Base-by-base conservation (phyloP, 2,329 filamentous ascomycete species). In the Tolypocladium inflatum region DNA sequence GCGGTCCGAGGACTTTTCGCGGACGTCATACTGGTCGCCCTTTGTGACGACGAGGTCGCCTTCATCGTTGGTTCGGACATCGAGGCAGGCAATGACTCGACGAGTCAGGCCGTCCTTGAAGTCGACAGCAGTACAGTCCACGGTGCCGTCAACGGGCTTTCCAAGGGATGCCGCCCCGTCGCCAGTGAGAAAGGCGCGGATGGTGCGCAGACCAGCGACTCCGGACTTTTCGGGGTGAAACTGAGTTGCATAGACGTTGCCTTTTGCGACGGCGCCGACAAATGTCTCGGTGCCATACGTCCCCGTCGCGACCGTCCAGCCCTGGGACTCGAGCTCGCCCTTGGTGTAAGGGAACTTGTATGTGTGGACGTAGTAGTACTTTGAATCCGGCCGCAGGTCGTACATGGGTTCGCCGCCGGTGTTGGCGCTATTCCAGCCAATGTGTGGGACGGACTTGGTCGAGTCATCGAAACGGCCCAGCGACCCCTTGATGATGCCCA, bases 181-280 rank as follows among this genome's bases (percentile, higher is more conserved):
- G 19, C 90, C 90, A n/a, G 89, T 83, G 38, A 97, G 77, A 71
- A 99, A 99, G 7, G 93, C 88, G 65, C 88, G 88, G 63, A 99
- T 68, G 1, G 95, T 88, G 37, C 91, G 82, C 61, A 97, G 76
- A 13, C 94, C 94, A 3, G 94, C 93, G 21, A 88, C 86, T 56
- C 94, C 94, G 68, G 90, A 96, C 80, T 99, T 99, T 70, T 99
- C 94, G 0, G 94, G 94, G 75, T 99, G 94, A 72, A 99, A 99
- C 68, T 99, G 94, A 3, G 94, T 96, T 3, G 88, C 92, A 59
- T 96, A 85, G 26, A 97, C 76, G 71, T 96, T 96, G 23, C 85
- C 88, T 67, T 85, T 89, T 38, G 90, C 90, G 45, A 99, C 82
- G 21, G 93, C 94, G 53, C 94, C 94, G 13, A 97, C 85, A 69